Base-by-base conservation (phyloP, 805 yeast species). In the Schwanniomyces pseudopolymorphus region DNA sequence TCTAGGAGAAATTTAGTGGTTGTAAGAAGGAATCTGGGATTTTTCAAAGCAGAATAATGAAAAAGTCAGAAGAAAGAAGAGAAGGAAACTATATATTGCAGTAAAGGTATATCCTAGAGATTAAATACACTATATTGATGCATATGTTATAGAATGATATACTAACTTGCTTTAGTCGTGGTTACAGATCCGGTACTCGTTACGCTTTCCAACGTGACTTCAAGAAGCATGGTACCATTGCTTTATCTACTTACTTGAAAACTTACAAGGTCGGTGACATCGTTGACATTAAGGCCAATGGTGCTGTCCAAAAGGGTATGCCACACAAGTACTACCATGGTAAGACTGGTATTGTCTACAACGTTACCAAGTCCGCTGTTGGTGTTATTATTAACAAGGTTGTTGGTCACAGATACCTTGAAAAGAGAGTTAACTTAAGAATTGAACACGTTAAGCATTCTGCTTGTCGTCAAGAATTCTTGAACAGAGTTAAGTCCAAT, bases 291-390 rank as follows among this genome's bases (percentile, higher is more conserved):
- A 92, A 89, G 82, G 99, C 95, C 77, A 94, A 94, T 77, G 97
- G 97, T 84, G 83, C 99, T 63, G 83, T 91, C 84, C 98, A 94
- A 77, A 91, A 92, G 87, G 97, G 98, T 89, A 89, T 94, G 97
- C 99, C 99, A 77, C 96, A 89, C 90, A 94, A 94, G 84, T 91
- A 83, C 87, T 94, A 94, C 97, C 97, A 94, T 85, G 99, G 99
- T 80, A 94, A 91, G 86, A 94, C 99, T 62, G 99, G 99, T 86
- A 89, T 94, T 66, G 84, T 94, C 61, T 94, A 84, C 96, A 94
- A 94, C 85, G 95, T 94, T 63, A 92, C 99, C 87, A 94, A 89
- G 85, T 79, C 96, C 56, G 81, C 99, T 59, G 98, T 94, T 60
- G 99, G 99, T 87, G 94, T 94, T 66, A 89, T 94, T 70, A 77